A percentile compares a stretch with the other conserved stretches of the same genome.
These are phyloP conservation scores for Arthroderma uncinatum DNA, from an alignment of 2,329 filamentous ascomycete species.

Conservation along the genomic window DNA sequence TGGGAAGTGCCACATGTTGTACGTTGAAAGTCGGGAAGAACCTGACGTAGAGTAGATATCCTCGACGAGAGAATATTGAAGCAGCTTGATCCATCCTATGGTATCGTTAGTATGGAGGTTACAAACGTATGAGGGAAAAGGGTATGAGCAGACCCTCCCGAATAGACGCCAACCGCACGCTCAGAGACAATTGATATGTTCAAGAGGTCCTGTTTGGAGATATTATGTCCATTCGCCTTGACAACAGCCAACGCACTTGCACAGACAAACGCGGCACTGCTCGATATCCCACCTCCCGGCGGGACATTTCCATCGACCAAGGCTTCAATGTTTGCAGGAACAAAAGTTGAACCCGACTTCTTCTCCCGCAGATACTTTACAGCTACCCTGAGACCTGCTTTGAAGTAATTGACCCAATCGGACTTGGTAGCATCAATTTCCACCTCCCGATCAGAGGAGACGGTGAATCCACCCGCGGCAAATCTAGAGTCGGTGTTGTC, in stretches of 20 bases:
- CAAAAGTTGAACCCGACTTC: conserved; percentile 46
- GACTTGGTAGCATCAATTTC: conserved; percentile 74
- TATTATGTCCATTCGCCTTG: conserved; percentile 67
- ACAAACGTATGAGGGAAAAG: background rate
- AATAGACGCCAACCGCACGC: conserved; percentile 88
- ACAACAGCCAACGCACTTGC: conserved; percentile 80
- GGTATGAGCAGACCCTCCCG: conserved; percentile 58
- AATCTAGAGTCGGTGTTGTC: conserved; percentile 71
- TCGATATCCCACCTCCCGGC: conserved; percentile 81
- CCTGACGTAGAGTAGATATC: conserved; percentile 77
- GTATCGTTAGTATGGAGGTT: background rate
- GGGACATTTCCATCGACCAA: conserved; percentile 87
- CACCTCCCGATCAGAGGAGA: conserved; percentile 52
- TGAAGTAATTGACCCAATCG: conserved; percentile 99
- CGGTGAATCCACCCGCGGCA: conserved; percentile 59
- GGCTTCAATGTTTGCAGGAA: conserved; percentile 69
- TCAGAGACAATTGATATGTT: conserved; percentile 93
- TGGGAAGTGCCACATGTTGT: conserved; percentile 68
- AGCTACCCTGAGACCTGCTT: conserved; percentile 74
- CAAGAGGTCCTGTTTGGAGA: conserved; percentile 85
- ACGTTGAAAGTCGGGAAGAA: conserved; percentile 72
- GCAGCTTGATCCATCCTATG: conserved; percentile 90
- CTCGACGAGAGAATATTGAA: conserved; percentile 81
- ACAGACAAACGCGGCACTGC: conserved; percentile 86
- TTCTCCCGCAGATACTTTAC: conserved; percentile 60